Evolutionary conservation across 2,329 filamentous ascomycete genomes (phyloP), one percentile per base, ranked within the genome.

Genomic region (Aspergillus niger): DNA sequence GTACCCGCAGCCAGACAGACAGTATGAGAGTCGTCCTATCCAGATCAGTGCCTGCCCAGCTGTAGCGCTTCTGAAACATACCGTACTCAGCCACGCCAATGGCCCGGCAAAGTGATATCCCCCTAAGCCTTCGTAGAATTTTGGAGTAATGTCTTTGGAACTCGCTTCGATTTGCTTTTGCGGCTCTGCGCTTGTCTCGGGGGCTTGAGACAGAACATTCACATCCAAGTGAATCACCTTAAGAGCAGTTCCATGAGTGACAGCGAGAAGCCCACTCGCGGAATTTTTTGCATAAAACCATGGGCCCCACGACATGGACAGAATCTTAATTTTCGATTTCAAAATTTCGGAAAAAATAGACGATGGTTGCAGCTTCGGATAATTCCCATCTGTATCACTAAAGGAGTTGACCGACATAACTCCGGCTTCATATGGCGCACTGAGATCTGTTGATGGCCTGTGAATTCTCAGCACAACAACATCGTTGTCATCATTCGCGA

Each of bases 401-500:
- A 77, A 13, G 8, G 67, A 58, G 30, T 64, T 63, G 24, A 68
- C 51, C 5, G 69, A 65, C 10, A 77, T 22, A 6, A 74, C 69
- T 5, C 74, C 67, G 2, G 73, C 58, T 6, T 39, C 28, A 24
- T 63, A 57, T 41, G 72, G 72, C 11, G 48, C 36, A 20, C 39
- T 49, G n/a, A 56, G 47, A 2, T 55, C 44, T n/a, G 49, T 38
- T 28, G 43, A 8, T 36, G 62, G 52, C 22, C 70, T 65, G 22
- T 61, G 64, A 2, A 75, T 60, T 5, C 62, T 70, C 15, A 79
- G 53, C 1, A 77, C 41, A 39, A 73, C 66, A 22, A 77, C 59
- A 59, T 79, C 76, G 60, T 76, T 74, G 22, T 67, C 66, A 64
- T 80, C 78, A 57, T 78, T 80, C 1, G 74, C 70, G 1, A 79